Evolutionary conservation across 2,329 filamentous ascomycete species (phyloP).

Genomic region (Clarireedia monteithiana): DNA sequence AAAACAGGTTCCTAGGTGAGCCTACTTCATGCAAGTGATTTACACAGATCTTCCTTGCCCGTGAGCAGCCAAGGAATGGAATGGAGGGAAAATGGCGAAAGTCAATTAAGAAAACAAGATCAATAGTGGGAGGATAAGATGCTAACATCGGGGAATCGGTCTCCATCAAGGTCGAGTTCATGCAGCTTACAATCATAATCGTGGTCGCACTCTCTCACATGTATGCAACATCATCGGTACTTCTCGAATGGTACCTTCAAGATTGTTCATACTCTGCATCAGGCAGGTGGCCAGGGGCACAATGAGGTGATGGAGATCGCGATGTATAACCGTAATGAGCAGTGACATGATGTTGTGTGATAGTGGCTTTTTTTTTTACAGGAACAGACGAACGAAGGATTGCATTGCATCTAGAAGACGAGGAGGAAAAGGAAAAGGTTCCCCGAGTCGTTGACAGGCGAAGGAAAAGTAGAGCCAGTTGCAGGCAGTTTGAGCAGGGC

Average conservation of each 20-base stretch:
- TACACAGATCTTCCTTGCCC: background rate
- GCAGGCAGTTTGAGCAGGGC: no score
- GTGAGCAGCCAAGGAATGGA: background rate
- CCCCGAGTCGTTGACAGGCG: no score
- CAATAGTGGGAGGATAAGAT: background rate
- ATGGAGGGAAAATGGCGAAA: background rate
- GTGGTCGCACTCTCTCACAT: no score
- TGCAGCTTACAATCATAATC: background rate
- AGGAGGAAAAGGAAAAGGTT: background rate
- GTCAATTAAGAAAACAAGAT: background rate
- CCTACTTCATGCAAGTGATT: conserved; percentile 7
- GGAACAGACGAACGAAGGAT: background rate
- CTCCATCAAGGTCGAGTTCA: conserved; percentile 1
- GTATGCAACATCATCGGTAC: no score
- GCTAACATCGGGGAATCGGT: no score
- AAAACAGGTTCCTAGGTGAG: background rate
- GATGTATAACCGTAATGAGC: no score
- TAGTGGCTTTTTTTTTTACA: background rate
- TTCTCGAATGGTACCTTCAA: no score
- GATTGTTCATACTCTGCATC: no score
- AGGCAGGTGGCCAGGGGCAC: no score
- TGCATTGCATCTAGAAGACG: background rate
- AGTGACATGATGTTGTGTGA: background rate
- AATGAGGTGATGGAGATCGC: no score
- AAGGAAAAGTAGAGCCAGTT: no score